These are phyloP conservation scores for Symbiodinium pilosum DNA, from an alignment of 73 alveolate genomes.

Conservation along the genomic window DNA sequence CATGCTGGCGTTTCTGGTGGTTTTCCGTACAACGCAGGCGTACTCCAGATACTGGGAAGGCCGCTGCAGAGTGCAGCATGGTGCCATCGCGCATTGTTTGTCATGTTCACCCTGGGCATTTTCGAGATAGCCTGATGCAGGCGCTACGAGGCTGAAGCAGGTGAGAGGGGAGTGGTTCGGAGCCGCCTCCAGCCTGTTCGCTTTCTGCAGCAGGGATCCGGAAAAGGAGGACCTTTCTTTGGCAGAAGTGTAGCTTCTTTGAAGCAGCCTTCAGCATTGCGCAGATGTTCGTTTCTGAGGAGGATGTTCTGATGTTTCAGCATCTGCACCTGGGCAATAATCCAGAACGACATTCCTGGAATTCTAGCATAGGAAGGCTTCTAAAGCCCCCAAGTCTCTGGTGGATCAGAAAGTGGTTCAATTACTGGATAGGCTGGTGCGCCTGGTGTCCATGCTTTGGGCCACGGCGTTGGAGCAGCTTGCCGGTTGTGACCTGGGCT, in stretches of 20 bases:
- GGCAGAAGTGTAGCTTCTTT: neutral
- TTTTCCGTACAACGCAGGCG: neutral
- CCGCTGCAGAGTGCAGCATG: neutral
- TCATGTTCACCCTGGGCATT: neutral
- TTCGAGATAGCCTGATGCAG: no score
- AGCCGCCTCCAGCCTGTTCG: slow-evolving; percentile 9
- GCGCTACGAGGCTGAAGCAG: neutral
- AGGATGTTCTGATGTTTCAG: neutral
- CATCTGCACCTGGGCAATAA: neutral
- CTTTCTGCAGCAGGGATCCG: neutral
- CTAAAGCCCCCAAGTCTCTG: neutral
- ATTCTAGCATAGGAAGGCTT: neutral
- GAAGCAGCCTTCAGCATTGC: no score
- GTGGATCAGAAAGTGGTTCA: no score
- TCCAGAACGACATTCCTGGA: neutral
- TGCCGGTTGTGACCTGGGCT: neutral
- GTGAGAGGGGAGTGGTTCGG: slow-evolving; percentile 23
- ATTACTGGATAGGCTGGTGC: neutral
- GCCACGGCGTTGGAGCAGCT: slow-evolving; percentile 16
- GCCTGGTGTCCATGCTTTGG: slow-evolving; percentile 14
- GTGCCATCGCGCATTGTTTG: neutral
- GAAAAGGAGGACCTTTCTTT: neutral
- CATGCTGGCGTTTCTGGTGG: slow-evolving; percentile 39
- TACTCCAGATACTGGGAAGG: slow-evolving; percentile 10
- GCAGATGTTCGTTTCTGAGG: no score